Conservation (phyloP, 192 early-diverging fungal genomes). For the Rhizophlyctis rosea region DNA sequence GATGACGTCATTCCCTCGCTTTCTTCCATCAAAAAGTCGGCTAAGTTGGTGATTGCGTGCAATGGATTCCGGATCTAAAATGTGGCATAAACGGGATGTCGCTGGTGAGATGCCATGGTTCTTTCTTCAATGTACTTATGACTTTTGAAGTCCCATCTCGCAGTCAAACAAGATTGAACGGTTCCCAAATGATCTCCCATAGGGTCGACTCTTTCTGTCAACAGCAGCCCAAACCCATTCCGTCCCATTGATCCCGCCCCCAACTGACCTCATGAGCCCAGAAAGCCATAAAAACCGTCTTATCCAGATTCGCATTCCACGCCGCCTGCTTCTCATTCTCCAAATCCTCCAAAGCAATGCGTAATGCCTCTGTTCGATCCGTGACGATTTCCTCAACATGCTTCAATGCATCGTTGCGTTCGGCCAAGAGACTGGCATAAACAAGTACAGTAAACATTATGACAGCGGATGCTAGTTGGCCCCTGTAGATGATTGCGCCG, state of each 20-base stretch:
- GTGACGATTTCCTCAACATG: not conserved
- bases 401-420: not conserved
- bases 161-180: too few relatives aligned
- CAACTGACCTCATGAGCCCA: not conserved
- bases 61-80: not conserved
- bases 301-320: not conserved
- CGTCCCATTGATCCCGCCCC: too few relatives aligned
- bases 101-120: too few relatives aligned
- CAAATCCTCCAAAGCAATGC: not conserved
- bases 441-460: not conserved
- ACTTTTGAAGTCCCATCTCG: too few relatives aligned
- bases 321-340: not conserved
- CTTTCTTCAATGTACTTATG: too few relatives aligned
- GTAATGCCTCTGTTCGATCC: not conserved
- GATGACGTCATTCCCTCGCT: not conserved
- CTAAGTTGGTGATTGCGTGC: not conserved
- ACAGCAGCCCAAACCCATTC: too few relatives aligned
- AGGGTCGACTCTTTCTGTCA: too few relatives aligned
- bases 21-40: not conserved
- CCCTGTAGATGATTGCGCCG: too few relatives aligned
- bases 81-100: too few relatives aligned
- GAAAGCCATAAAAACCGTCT: not conserved
- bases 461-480: not conserved
- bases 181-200: too few relatives aligned
- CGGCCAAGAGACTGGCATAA: not conserved